These are phyloP conservation scores for Penicillium paxilli DNA, from an alignment of 495 filamentous ascomycete species.

Conservation along the genomic window DNA sequence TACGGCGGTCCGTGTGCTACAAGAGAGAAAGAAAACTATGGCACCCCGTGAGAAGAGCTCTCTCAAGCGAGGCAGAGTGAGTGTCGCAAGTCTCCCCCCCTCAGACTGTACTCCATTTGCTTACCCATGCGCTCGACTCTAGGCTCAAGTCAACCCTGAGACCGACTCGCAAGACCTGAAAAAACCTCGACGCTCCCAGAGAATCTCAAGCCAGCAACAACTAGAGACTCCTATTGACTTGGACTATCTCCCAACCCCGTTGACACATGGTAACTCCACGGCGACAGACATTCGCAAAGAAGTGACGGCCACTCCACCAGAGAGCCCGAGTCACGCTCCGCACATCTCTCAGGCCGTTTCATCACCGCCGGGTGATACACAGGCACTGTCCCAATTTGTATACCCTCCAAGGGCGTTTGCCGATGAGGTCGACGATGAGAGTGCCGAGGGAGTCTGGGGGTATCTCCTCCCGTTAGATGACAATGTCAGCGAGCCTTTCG, in stretches of 20 bases:
- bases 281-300: constrained; percentile 66
- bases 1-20: constrained; percentile 5
- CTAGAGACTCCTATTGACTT: constrained; percentile 62
- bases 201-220: constrained; percentile 53
- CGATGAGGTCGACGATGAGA: constrained; percentile 78
- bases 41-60: constrained; percentile 53
- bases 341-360: constrained; percentile 67
- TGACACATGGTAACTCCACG: constrained; percentile 68
- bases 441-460: constrained; percentile 89
- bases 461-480: constrained; percentile 83
- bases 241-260: constrained; percentile 76
- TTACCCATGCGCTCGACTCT: constrained; percentile 11
- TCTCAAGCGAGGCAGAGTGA: constrained; percentile 53
- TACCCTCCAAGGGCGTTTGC: constrained; percentile 72
- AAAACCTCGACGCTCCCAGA: constrained; percentile 53
- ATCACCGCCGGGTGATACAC: constrained; percentile 64
- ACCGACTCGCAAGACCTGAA: constrained; percentile 46
- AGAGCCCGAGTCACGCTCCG: constrained; percentile 58
- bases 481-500: constrained; percentile 65
- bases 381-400: constrained; percentile 74
- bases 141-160: constrained; percentile 44
- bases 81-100: not conserved
- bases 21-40: constrained; percentile 33
- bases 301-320: constrained; percentile 69
- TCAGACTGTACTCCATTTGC: constrained; percentile 2